Conservation (phyloP, 1,139 yeast genomes). For the Yamadazyma aaseri region DNA sequence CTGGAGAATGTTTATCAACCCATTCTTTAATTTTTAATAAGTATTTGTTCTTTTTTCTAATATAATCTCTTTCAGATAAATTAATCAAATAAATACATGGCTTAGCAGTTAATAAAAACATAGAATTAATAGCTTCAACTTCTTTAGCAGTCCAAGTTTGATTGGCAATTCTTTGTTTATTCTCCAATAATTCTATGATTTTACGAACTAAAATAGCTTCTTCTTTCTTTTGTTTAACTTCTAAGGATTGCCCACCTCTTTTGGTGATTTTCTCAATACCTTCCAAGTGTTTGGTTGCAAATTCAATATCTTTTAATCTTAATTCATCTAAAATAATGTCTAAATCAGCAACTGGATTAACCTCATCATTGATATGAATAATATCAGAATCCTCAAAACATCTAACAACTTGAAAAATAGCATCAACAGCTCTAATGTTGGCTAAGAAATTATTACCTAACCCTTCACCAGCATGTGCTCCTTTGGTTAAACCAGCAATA, state of each 20-base stretch:
- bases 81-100: constrained; percentile 94
- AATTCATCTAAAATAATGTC: constrained; percentile 90
- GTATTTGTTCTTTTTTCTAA: constrained; percentile 97
- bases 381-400: constrained; percentile 98
- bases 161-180: constrained; percentile 88
- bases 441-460: constrained; percentile 97
- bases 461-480: constrained; percentile 98
- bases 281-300: constrained; percentile 87
- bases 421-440: constrained; percentile 97
- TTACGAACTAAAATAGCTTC: constrained; percentile 80
- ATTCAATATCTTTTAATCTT: constrained; percentile 95
- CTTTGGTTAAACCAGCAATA: constrained; percentile 97
- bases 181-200: constrained; percentile 73
- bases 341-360: constrained; percentile 92
- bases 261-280: constrained; percentile 80
- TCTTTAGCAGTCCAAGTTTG: constrained; percentile 88
- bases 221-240: constrained; percentile 91
- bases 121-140: constrained; percentile 82
- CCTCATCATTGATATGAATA: constrained; percentile 97
- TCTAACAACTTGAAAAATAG: constrained; percentile 96
- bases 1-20: constrained; percentile 93
- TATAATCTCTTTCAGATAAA: constrained; percentile 89
- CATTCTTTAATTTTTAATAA: constrained; percentile 89
- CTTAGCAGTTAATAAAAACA: constrained; percentile 90
- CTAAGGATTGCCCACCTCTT: constrained; percentile 95